These are phyloP conservation scores for Claviceps fusiformis DNA, from an alignment of 2,329 filamentous ascomycete genomes.

Conservation along the genomic window DNA sequence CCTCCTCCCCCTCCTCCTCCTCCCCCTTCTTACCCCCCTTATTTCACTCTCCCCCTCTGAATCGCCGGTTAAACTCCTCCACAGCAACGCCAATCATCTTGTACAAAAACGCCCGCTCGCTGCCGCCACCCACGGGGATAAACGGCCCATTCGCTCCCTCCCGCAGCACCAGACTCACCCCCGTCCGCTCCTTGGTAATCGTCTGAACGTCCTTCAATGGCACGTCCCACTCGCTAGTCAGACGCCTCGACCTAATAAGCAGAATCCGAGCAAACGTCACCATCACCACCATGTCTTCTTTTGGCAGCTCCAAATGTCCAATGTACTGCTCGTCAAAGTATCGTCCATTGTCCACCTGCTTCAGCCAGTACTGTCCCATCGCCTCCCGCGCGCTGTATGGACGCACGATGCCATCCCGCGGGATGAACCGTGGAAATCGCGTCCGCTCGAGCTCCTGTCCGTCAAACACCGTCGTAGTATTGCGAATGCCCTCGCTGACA, in stretches of 20 bases:
- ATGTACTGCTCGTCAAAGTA: conserved; percentile 98
- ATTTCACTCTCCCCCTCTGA: conserved; percentile 25
- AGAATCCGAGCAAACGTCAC: conserved; percentile 80
- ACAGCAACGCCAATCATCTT: conserved; percentile 52
- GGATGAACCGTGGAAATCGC: conserved; percentile 84
- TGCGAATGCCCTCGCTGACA: conserved; percentile 91
- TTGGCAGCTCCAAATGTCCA: conserved; percentile 82
- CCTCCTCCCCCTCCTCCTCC: too few species aligned
- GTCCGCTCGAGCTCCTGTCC: conserved; percentile 88
- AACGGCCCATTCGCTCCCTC: conserved; percentile 91
- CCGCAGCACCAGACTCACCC: conserved; percentile 75
- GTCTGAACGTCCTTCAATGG: conserved; percentile 92
- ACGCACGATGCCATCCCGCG: conserved; percentile 81
- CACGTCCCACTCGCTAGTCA: conserved; percentile 91
- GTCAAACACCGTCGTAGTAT: conserved; percentile 97
- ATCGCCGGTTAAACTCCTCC: conserved; percentile 53
- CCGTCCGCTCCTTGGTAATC: conserved; percentile 91
- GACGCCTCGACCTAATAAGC: conserved; percentile 72
- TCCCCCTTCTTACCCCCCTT: too few species aligned
- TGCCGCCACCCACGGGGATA: conserved; percentile 84
- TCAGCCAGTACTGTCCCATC: conserved; percentile 95
- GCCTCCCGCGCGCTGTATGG: conserved; percentile 92
- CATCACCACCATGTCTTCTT: conserved; percentile 80
- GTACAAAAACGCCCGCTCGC: conserved; percentile 49
- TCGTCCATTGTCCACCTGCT: conserved; percentile 92